Percentiles rank a stretch among this genome's conserved stretches.
Conservation (phyloP, 208 protist species). For the Blastocrithidia nonstop region DNA sequence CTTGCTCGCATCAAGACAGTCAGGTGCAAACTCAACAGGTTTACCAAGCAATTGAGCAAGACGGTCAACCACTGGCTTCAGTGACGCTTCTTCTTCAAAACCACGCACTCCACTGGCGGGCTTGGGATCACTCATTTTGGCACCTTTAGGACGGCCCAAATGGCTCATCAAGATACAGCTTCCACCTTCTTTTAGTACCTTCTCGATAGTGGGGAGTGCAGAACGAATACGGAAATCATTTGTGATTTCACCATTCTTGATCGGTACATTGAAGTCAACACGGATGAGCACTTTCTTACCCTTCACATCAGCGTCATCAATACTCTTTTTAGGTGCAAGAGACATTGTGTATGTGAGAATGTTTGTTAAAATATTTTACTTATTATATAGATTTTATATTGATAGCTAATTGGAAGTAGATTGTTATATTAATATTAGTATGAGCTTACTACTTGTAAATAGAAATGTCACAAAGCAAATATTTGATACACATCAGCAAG, state of each 20-base stretch:
- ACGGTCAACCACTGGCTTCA: constrained; percentile 79
- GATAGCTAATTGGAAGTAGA: constrained; percentile 3
- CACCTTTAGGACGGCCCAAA: constrained; percentile 96
- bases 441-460: background rate
- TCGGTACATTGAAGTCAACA: constrained; percentile 98
- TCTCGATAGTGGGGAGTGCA: constrained; percentile 91
- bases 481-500: no score
- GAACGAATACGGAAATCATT: constrained; percentile 91
- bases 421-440: background rate
- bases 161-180: constrained; percentile 93
- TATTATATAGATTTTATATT: background rate
- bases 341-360: constrained; percentile 8
- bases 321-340: constrained; percentile 57
- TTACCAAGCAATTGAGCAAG: constrained; percentile 78
- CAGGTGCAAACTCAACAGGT: constrained; percentile 44
- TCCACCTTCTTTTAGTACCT: constrained; percentile 84
- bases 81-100: constrained; percentile 70
- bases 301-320: constrained; percentile 58
- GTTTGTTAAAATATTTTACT: constrained; percentile 1
- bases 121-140: constrained; percentile 39
- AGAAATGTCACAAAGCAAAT: background rate
- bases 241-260: constrained; percentile 90
- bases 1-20: constrained; percentile 29
- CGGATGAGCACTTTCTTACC: constrained; percentile 92
- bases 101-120: constrained; percentile 23